A percentile compares a stretch with the other conserved stretches of the same genome.
These are phyloP conservation scores for Fraxinus latifolia DNA, from an alignment of 305 asterid genomes.

Conservation along the genomic window DNA sequence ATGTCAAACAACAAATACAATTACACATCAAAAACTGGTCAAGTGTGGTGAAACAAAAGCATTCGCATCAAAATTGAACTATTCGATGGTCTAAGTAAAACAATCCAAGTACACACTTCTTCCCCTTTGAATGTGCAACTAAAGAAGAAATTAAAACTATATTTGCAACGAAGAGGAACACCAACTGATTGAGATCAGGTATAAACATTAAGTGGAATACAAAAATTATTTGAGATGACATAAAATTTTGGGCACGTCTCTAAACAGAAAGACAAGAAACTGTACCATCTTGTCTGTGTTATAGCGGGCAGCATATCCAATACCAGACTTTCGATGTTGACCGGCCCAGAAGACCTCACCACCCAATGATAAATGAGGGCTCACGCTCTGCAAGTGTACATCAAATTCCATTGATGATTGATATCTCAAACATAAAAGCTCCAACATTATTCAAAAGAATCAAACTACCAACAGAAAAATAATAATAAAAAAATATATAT, in stretches of 20 bases:
- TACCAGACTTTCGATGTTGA: slow-evolving; percentile 88
- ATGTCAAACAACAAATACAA: slow-evolving; percentile 1
- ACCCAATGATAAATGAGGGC: slow-evolving; percentile 75
- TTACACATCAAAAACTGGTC: not conserved
- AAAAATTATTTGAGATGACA: not conserved
- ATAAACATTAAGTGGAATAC: not conserved
- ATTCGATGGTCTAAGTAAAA: not conserved
- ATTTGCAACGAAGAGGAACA: not conserved
- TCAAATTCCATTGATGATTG: not conserved
- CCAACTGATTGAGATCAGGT: not conserved
- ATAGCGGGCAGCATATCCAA: slow-evolving; percentile 90
- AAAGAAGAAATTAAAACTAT: not conserved
- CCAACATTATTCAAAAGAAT: not conserved
- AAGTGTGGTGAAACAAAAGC: not conserved
- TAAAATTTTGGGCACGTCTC: not conserved
- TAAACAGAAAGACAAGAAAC: not conserved
- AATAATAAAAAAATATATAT: too few relatives aligned
- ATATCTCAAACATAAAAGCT: not conserved
- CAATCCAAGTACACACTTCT: not conserved
- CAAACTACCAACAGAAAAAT: not conserved
- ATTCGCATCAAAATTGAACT: not conserved
- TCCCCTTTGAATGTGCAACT: not conserved
- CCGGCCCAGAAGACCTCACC: slow-evolving; percentile 99
- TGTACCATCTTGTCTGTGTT: slow-evolving; percentile 87
- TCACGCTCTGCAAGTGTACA: slow-evolving; percentile 55